Percentiles rank a stretch among this genome's conserved stretches.
Evolutionary conservation across 306 rosid species (phyloP).

Genomic region (Prunus kanzakura): DNA sequence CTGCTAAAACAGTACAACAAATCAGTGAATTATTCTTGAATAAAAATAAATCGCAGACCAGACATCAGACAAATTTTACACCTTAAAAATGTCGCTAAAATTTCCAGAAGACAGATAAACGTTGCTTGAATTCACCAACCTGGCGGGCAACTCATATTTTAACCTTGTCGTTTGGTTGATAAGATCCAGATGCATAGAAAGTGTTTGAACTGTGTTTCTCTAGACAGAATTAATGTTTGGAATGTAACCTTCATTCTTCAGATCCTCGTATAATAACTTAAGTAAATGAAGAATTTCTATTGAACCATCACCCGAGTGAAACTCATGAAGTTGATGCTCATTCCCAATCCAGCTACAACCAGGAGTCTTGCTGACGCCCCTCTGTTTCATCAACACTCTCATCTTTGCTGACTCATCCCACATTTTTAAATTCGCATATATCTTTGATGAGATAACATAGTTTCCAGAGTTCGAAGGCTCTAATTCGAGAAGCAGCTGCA

Average conservation of each 20-base stretch:
- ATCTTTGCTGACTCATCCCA: slow-evolving; percentile 89
- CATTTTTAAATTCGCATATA: slow-evolving; percentile 63
- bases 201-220: neutral
- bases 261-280: slow-evolving; percentile 54
- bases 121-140: slow-evolving; percentile 10
- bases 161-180: neutral
- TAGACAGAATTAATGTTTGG: slow-evolving; percentile 37
- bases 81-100: neutral
- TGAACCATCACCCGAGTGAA: slow-evolving; percentile 73
- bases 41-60: neutral
- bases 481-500: slow-evolving; percentile 64
- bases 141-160: neutral
- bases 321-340: slow-evolving; percentile 64
- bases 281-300: slow-evolving; percentile 35
- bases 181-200: neutral
- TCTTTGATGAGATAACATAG: slow-evolving; percentile 75
- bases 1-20: neutral
- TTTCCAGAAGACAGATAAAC: neutral
- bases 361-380: slow-evolving; percentile 84
- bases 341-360: slow-evolving; percentile 96
- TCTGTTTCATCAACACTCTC: slow-evolving; percentile 80
- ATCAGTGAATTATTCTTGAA: neutral
- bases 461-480: slow-evolving; percentile 92
- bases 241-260: slow-evolving; percentile 72
- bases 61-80: neutral